A percentile compares a stretch with the other conserved stretches of the same genome.
phyloP scores from a whole-genome alignment of 306 rosid species.

The Trichosanthes cucumerina region DNA sequence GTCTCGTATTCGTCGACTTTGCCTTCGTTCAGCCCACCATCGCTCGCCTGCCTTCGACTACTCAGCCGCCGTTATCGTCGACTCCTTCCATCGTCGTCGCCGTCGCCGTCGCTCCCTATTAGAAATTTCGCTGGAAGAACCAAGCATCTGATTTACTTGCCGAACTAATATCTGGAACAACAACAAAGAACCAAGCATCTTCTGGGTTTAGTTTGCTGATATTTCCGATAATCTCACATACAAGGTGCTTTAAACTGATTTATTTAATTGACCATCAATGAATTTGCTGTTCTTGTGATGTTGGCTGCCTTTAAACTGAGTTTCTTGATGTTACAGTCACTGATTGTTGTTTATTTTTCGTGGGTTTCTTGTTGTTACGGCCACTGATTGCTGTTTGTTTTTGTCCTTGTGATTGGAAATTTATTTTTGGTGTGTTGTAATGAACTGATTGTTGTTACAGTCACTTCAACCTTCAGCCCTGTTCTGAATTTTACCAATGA shows the following conservation, averaged over 20 bases:
- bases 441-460: no score
- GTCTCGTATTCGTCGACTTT: not conserved
- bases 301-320: constrained; percentile 1
- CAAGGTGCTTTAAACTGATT: not conserved
- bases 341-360: not conserved
- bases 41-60: no score
- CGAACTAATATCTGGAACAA: not conserved
- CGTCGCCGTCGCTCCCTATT: not conserved
- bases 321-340: constrained; percentile 10
- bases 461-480: not conserved
- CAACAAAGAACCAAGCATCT: not conserved
- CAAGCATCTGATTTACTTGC: not conserved
- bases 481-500: not conserved
- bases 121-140: not conserved
- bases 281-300: not conserved
- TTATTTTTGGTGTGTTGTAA: no score
- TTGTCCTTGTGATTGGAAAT: no score
- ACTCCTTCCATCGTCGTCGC: not conserved
- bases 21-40: not conserved
- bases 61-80: not conserved
- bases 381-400: no score
- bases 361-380: no score
- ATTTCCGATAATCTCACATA: not conserved
- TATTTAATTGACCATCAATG: not conserved
- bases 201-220: not conserved